Conservation (phyloP, 169 alveolate species). For the Plasmodium yoelii region DNA sequence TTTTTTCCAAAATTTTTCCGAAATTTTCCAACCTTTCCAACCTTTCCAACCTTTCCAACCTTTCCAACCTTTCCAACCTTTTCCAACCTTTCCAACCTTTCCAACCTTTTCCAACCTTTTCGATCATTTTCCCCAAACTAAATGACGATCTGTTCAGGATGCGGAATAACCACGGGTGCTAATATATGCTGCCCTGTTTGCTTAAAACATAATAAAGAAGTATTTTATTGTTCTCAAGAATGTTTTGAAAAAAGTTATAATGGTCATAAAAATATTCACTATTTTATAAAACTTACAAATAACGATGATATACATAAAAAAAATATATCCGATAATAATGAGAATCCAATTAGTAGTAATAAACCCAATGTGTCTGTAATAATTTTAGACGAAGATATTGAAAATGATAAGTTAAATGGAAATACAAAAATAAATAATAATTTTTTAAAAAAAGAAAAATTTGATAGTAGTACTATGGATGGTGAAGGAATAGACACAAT, state of each 20-base stretch:
- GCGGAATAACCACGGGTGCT: conserved; percentile 52
- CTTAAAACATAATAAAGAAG: conserved; percentile 44
- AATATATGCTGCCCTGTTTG: conserved; percentile 74
- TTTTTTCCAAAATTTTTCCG: too few relatives aligned
- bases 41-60: too few relatives aligned
- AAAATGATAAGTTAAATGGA: background rate
- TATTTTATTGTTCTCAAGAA: conserved; percentile 72
- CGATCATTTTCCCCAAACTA: too few relatives aligned
- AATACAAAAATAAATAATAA: too few relatives aligned
- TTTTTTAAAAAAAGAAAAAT: too few relatives aligned
- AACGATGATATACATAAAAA: conserved; percentile 40
- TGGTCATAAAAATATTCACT: conserved; percentile 64
- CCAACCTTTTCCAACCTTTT: too few relatives aligned
- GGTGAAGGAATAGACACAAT: too few relatives aligned
- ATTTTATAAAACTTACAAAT: conserved; percentile 37
- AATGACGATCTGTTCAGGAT: conserved; percentile 74
- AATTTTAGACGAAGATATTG: conserved; percentile 18
- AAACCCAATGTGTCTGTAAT: conserved; percentile 40
- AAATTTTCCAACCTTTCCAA: too few relatives aligned
- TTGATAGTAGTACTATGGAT: too few relatives aligned
- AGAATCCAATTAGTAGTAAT: background rate
- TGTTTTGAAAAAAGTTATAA: conserved; percentile 56
- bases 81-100: too few relatives aligned
- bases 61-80: too few relatives aligned
- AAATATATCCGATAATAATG: background rate